Evolutionary conservation across 176 grass and related monocot species (phyloP), one percentile per base, ranked within the genome.

Genomic region (Aegilops speltoides): DNA sequence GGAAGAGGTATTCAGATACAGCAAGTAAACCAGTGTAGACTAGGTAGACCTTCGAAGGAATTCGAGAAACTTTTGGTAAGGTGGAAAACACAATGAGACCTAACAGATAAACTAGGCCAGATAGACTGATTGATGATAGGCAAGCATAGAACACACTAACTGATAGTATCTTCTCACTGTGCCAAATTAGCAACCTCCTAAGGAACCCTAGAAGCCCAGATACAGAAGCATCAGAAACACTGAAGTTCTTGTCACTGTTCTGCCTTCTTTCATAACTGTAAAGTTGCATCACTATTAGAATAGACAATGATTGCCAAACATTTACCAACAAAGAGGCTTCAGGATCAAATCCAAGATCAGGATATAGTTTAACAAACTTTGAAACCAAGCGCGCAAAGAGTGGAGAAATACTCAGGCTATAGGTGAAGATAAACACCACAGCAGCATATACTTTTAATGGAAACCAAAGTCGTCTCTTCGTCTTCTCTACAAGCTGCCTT

Each of bases 241-340:
- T 84, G 71, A 91, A 88, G 78, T 87, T 87, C 85, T 79, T 95
- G 33, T 91, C 88, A 83, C 81, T 95, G 16, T 94, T 98, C 85
- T 93, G 91, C 77, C 93, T 87, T 88, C 96, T 95, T 86, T 98
- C 96, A 63, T 98, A 92, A 85, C 96, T 95, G 82, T 98, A 98
- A 79, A 98, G 96, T 94, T 98, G 96, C 96, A 98, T 98, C 10
- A 98, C 96, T 75, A 94, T 87, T 68, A 98, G 82, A 89, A 98
- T 71, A 79, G 93, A 93, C 78, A 95, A 91, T 38, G 96, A 95
- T 91, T 98, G 85, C 96, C 96, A 95, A 81, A 95, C 93, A 94
- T 98, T 98, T 79, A 84, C 68, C 78, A 98, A 84, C 67, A 98
- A 83, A 79, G 93, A 92, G 68, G 90, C 91, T 81, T 94, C 75